Conservation (phyloP, 2,329 filamentous ascomycete genomes). For the Colletotrichum sp. region DNA sequence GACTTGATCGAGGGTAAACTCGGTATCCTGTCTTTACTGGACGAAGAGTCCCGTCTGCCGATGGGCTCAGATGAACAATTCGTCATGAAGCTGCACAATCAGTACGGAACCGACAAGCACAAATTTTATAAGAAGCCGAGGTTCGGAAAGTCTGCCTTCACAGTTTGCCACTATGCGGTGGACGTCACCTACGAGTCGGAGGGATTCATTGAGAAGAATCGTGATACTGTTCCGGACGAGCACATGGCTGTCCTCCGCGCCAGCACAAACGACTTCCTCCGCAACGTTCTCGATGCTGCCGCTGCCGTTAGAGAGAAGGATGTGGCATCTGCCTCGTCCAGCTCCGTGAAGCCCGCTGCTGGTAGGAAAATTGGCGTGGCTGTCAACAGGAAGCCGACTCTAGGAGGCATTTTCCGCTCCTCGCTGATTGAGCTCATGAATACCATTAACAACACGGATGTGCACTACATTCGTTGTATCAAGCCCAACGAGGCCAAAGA, state of each 20-base stretch:
- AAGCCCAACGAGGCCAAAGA: constrained; percentile 98
- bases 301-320: constrained; percentile 92
- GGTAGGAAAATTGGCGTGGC: constrained; percentile 90
- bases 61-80: constrained; percentile 99
- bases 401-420: constrained; percentile 98
- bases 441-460: constrained; percentile 97
- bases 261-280: constrained; percentile 85
- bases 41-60: constrained; percentile 94
- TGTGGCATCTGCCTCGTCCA: constrained; percentile 64
- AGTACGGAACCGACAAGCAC: constrained; percentile 89
- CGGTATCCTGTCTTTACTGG: constrained; percentile 87
- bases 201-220: constrained; percentile 99
- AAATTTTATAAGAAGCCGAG: constrained; percentile 98
- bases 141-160: constrained; percentile 97
- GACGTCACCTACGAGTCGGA: constrained; percentile 99
- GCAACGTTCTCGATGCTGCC: constrained; percentile 83
- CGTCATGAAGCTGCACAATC: constrained; percentile 93
- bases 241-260: constrained; percentile 91
- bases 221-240: constrained; percentile 97
- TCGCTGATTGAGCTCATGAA: constrained; percentile 97
- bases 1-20: constrained; percentile 97
- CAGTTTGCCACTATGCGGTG: constrained; percentile 96
- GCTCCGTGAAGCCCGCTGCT: constrained; percentile 79
- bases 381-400: constrained; percentile 93
- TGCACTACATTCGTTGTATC: constrained; percentile 98